These are phyloP conservation scores for Flaveria sonorensis DNA, from an alignment of 129 eudicot species.

Conservation along the genomic window DNA sequence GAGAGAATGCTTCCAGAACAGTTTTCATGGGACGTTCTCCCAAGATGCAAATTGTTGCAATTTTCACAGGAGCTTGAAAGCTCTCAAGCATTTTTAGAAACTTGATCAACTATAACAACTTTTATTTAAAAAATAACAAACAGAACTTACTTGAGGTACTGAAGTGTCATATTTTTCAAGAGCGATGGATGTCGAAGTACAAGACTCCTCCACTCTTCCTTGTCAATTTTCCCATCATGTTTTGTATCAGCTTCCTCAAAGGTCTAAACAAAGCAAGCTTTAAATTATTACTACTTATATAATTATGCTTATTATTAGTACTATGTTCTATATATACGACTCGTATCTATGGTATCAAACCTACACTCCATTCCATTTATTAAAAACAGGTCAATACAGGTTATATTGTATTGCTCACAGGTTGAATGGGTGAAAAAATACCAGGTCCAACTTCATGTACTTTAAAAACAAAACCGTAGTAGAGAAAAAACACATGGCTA, in stretches of 20 bases:
- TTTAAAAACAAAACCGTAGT: not conserved
- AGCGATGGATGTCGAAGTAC: constrained; percentile 90
- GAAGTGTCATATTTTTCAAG: constrained; percentile 92
- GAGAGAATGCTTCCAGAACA: not conserved
- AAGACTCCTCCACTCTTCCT: constrained; percentile 97
- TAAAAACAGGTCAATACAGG: not conserved
- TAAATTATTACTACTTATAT: not conserved
- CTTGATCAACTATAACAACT: not conserved
- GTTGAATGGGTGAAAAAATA: not conserved
- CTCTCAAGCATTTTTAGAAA: too few relatives aligned
- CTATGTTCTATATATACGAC: not conserved
- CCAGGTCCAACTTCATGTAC: not conserved
- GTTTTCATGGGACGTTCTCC: not conserved
- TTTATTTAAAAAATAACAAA: not conserved
- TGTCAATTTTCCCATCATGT: constrained; percentile 96
- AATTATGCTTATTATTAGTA: not conserved
- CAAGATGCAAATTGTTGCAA: not conserved
- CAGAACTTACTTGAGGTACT: constrained; percentile 79
- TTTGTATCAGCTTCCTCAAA: constrained; percentile 98
- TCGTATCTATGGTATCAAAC: constrained; percentile 4
- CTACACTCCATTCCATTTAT: not conserved
- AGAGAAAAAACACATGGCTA: not conserved
- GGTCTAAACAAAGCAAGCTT: constrained; percentile 45
- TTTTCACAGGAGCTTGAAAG: not conserved
- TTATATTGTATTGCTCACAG: not conserved